These are phyloP conservation scores for Phytophthora aleatoria DNA, from an alignment of 352 stramenopile species.

Conservation along the genomic window DNA sequence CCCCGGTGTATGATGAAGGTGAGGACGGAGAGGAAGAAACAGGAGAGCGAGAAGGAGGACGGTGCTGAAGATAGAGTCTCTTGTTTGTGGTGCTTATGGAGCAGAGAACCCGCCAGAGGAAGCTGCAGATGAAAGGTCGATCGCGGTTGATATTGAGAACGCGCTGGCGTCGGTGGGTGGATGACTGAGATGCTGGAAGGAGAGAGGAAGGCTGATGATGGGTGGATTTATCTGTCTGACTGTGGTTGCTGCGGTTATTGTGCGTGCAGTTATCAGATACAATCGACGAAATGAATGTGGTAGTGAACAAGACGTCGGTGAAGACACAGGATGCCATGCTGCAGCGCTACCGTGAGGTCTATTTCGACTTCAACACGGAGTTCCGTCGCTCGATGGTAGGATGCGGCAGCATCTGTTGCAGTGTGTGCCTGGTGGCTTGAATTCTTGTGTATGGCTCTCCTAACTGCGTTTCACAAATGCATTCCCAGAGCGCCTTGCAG, in stretches of 20 bases:
- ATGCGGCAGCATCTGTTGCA: not conserved
- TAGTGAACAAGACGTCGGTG: constrained; percentile 66
- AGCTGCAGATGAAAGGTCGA: constrained; percentile 59
- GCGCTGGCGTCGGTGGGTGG: constrained; percentile 56
- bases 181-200: not conserved
- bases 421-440: not conserved
- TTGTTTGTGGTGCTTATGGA: not conserved
- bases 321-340: constrained; percentile 90
- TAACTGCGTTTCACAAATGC: not conserved
- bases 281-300: constrained; percentile 87
- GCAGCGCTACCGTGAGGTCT: constrained; percentile 95
- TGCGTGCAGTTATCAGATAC: constrained; percentile 69
- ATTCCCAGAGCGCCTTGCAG: constrained; percentile 66
- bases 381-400: constrained; percentile 90
- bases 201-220: not conserved
- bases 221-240: not conserved
- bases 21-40: not conserved
- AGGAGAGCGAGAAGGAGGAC: not conserved
- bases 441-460: not conserved
- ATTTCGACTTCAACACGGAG: constrained; percentile 96
- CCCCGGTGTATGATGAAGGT: constrained; percentile 68
- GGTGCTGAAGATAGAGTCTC: constrained; percentile 2
- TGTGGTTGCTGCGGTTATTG: not conserved
- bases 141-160: constrained; percentile 83
- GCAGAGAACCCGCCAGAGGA: constrained; percentile 72